These are phyloP conservation scores for Neoconidiobolus thromboides DNA, from an alignment of 371 early-diverging fungal species.

Conservation along the genomic window DNA sequence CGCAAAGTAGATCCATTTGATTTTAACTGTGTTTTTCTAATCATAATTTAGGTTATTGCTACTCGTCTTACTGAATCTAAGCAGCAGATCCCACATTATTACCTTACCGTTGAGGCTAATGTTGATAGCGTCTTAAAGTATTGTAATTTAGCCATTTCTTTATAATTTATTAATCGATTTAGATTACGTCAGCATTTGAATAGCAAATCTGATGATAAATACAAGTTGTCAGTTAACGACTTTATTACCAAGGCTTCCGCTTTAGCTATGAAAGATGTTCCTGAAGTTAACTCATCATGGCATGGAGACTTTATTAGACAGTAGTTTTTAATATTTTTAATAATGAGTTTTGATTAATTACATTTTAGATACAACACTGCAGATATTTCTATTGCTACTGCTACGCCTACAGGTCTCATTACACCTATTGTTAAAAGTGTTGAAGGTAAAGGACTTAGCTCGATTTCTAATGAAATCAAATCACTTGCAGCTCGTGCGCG, in stretches of 20 bases:
- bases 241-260: constrained; percentile 93
- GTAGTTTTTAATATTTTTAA: constrained; percentile 18
- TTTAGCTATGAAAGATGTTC: constrained; percentile 76
- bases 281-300: constrained; percentile 93
- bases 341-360: neutral
- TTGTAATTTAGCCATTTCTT: constrained; percentile 1
- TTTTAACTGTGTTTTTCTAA: neutral
- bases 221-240: constrained; percentile 95
- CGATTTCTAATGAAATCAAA: constrained; percentile 70
- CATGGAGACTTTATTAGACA: constrained; percentile 83
- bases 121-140: constrained; percentile 66
- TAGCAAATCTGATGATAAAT: constrained; percentile 62
- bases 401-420: constrained; percentile 87
- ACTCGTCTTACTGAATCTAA: constrained; percentile 69
- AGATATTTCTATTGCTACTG: constrained; percentile 90
- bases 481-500: constrained; percentile 75
- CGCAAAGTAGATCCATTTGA: constrained; percentile 34
- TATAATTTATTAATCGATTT: constrained; percentile 3
- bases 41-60: constrained; percentile 35
- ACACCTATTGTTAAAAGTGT: constrained; percentile 83
- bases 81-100: constrained; percentile 88
- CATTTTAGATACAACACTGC: constrained; percentile 54
- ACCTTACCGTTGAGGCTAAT: constrained; percentile 71
- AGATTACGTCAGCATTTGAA: constrained; percentile 83
- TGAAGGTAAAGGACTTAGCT: constrained; percentile 67